Evolutionary conservation across 169 alveolate species (phyloP), one percentile per base, ranked within the genome.

Genomic region (Plasmodium inui): DNA sequence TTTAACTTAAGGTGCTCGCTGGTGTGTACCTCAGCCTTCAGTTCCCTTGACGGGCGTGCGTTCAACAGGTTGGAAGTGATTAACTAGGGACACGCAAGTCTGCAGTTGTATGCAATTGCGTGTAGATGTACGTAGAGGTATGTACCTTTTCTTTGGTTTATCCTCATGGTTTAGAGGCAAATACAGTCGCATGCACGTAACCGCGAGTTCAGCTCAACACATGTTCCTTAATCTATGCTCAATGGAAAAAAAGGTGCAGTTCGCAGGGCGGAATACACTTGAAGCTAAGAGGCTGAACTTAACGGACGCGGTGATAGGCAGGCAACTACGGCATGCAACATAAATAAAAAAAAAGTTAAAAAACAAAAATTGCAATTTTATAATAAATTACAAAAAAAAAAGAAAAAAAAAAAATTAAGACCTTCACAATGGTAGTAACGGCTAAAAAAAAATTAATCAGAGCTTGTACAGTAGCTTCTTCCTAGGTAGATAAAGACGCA

Each of bases 321-420:
- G 55, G 17, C 19, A 76, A 28, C 7, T 19, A 76, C 30, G 28
- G 22, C 30, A 19, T 34, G 28, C 61, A 26, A 26, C 57, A 70
- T 67, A 19, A n/a, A 70, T 19, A n/a, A 19, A 61, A 57, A 57
- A 39, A 70, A 83, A 83, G 73, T 67, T 83, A 67, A 83, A 83
- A 83, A 70, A 83, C 34, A 83, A 83, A 83, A 83, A 61, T 34
- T 83, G 50, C 82, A 37, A 14, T n/a, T 83, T 83, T 83, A 30
- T 70, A 37, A 14, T 12, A 14, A 70, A 61, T 83, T 83, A 30
- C 73, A 37, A 22, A n/a, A 30, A 70, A 61, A 61, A 14, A 53
- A 53, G n/a, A 82, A 82, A 80, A 81, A 50, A 17, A 81, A 83
- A 83, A 57, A 67, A 67, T 83, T 83, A 67, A 70, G 17, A 83